Evolutionary conservation across 2,329 filamentous ascomycete genomes (phyloP), one percentile per base, ranked within the genome.

Genomic region (Diplodia sapinea): DNA sequence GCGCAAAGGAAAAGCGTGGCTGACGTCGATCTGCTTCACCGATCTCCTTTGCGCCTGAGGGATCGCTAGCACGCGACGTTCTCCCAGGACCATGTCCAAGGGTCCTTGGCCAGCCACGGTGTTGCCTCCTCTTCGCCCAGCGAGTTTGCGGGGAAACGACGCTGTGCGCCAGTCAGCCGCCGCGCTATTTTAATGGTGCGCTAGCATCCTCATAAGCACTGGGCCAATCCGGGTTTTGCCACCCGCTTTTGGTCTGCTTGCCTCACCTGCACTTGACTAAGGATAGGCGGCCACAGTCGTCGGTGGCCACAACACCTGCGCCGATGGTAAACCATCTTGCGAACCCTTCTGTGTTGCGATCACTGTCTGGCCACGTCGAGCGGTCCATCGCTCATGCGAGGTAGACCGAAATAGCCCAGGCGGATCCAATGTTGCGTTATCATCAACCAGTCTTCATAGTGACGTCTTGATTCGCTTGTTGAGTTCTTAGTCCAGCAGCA

Each of bases 1-100:
- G 36, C 36, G 11, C 36, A 38, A 38, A 1, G 2, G 11, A 13
- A 9, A 38, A 12, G 36, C 43, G 43, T 47, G 50, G 50, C 50
- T 52, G 50, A 52, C 50, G 50, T 52, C 50, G 26, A 52, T 52
- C 50, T 26, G 50, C 50, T 47, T 47, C 43, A n/a, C 43, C n/a
- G 43, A 47, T 20, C 43, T 11, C 9, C 43, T 20, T 47, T 8
- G 43, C n/a, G 43, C 43, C 43, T 20, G 43, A 9, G 43, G 43
- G 43, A 47, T 47, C 43, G 43, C 17, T 47, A 47, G 43, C 43
- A 20, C 20, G 17, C n/a, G 43, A 29, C 26, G 26, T 15, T 26
- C 29, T 52, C 50, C 50, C 23, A 52, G 26, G 29, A 29, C 50
- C 50, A 26, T 52, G 50, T 52, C 50, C 26, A 29, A 52, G 50